Evolutionary conservation across 129 eudicot genomes (phyloP), one percentile per base, ranked within the genome.

Genomic region (Helianthus tuberosus): DNA sequence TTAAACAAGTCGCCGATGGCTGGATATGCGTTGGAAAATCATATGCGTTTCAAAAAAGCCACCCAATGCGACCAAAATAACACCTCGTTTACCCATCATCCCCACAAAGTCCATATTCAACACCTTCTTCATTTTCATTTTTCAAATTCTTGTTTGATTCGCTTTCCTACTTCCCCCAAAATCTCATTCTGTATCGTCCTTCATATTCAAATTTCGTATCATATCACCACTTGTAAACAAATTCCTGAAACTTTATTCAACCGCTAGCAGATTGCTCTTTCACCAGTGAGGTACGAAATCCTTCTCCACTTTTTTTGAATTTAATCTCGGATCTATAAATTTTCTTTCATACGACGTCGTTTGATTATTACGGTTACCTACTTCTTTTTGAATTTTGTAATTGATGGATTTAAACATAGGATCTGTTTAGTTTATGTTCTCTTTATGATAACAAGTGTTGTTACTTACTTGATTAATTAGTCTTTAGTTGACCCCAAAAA

Each of bases 1-100:
- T 69, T 23, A 69, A 43, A 43, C 47, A 43, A 50, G 49, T 71
- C 77, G 82, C 60, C 77, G 77, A 71, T 77, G 82, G 82, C 77
- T 71, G 74, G 6, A 52, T 66, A 52, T 66, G 55, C 77, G 77
- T 71, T 71, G 82, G 54, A 67, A 78, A 62, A 15, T 53, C 77
- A 78, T 76, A 74, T 71, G 82, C 66, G 59, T 20, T 11, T 76
- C 44, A 38, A 59, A 43, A 77, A 59, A 60, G 64, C 81, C 75
- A 69, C 76, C 81, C 70, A 59, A 69, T 14, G 70, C 43, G 81
- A 77, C 81, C 76, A 77, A 69, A 60, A 38, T 27, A 27, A 27
- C 32, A 20, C 73, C 50, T 48, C 62, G 61, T 76, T 76, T 41
- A 64, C 47, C 32, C 49, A 20, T 20, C 41, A 68, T 66, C 75